Evolutionary conservation across 2,329 filamentous ascomycete genomes (phyloP).

Genomic region (Calonectria fujianensis): DNA sequence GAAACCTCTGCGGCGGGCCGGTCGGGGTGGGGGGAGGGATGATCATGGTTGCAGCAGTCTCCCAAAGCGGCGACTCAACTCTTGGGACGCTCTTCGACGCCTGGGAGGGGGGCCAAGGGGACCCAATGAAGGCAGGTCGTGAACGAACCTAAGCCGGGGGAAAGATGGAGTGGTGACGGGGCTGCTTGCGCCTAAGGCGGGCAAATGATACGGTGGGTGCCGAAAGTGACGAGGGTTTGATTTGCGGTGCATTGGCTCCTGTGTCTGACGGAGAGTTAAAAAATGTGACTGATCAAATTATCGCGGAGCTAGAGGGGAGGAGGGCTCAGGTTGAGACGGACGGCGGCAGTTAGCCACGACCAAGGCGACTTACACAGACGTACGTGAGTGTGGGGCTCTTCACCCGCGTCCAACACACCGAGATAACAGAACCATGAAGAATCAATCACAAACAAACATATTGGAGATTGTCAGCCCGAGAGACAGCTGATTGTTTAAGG

Average conservation of each 20-base stretch:
- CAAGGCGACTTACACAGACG: constrained; percentile 20
- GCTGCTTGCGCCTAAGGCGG: constrained; percentile 30
- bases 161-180: constrained; percentile 16
- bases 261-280: constrained; percentile 14
- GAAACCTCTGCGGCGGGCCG: constrained; percentile 37
- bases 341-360: constrained; percentile 5
- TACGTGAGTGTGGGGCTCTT: constrained; percentile 14
- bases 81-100: constrained; percentile 14
- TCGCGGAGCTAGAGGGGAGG: constrained; percentile 17
- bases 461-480: constrained; percentile 5
- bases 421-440: constrained; percentile 15
- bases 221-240: constrained; percentile 32
- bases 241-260: constrained; percentile 36
- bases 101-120: constrained; percentile 1
- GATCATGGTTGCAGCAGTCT: constrained; percentile 32
- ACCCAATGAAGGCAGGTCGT: constrained; percentile 11
- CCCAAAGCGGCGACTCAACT: constrained; percentile 24
- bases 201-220: constrained; percentile 11
- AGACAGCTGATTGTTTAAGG: neutral
- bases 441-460: neutral
- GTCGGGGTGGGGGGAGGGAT: constrained; percentile 25
- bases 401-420: constrained; percentile 10
- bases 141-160: constrained; percentile 3
- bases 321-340: constrained; percentile 25
- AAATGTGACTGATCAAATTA: constrained; percentile 34